Evolutionary conservation across 179 eudicot species (phyloP), one percentile per base, ranked within the genome.

Genomic region (Camellia oleifera): DNA sequence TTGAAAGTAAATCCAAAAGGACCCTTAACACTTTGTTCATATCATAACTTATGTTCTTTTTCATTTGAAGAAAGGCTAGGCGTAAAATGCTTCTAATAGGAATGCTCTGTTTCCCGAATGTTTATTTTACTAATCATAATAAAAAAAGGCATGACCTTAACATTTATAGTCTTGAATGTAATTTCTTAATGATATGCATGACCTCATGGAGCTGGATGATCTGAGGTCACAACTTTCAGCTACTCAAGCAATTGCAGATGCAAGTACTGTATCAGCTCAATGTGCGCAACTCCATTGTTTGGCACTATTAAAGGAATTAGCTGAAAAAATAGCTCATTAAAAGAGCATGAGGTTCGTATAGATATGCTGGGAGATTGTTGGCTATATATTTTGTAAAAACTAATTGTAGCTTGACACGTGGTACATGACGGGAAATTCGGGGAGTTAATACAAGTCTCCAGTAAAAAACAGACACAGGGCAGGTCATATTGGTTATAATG

Each of bases 201-300:
- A 88, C 80, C 88, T 94, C 64, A 83, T 84, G 45, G 97, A 97
- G 15, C 75, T 97, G 88, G 97, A 93, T 73, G 89, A 81, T 85
- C 93, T 97, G 66, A 86, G 88, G 81, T 74, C 84, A 50, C 92
- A 89, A 82, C 93, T 94, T 68, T 87, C 90, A 20, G 81, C 84
- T 4, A 90, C 97, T 69, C 86, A 87, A 85, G 94, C 89, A 77
- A 87, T 90, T 76, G 95, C 98, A 74, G 91, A 92, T 79, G 92
- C 95, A 75, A 94, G 97, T 93, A 92, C 95, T 66, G 92, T 88
- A 13, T 87, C 93, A 83, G 98, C 99, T 44, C 89, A 94, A 78
- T 90, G 94, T 73, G 95, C 99, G n/a, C 93, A 97, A 67, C 63
- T 89, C 83, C 97, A 93, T 78, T 94, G 98, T 80, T 72, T 84